Percentiles rank a stretch among this genome's conserved stretches.
phyloP scores from a whole-genome alignment of 164 flowering plant genomes.

The Buxus sempervirens region DNA sequence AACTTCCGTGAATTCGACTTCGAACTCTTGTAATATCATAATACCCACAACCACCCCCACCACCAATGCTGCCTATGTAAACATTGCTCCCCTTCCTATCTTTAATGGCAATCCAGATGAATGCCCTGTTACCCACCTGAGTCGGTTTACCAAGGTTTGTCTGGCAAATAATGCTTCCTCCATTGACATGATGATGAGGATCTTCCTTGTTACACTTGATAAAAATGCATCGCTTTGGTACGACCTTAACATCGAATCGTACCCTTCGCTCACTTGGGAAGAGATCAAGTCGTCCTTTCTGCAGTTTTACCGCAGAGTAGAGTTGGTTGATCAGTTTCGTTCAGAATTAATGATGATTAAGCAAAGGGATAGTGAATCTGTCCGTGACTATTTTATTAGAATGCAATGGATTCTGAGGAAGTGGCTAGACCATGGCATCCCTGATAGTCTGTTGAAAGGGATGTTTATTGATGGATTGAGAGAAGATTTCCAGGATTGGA shows the following conservation, averaged over 20 bases:
- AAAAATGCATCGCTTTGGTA: conserved; percentile 44
- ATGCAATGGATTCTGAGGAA: conserved; percentile 35
- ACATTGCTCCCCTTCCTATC: conserved; percentile 41
- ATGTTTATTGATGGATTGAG: conserved; percentile 40
- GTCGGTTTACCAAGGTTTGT: conserved; percentile 38
- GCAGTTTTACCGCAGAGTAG: conserved; percentile 14
- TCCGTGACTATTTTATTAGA: conserved; percentile 33
- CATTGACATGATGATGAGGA: conserved; percentile 24
- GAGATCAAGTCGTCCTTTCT: conserved; percentile 30
- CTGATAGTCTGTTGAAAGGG: conserved; percentile 25
- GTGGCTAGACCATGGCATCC: conserved; percentile 35
- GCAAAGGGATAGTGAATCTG: conserved; percentile 29
- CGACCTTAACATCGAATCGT: conserved; percentile 41
- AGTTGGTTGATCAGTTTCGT: conserved; percentile 20
- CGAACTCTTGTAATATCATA: background rate
- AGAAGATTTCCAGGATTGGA: conserved; percentile 39
- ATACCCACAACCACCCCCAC: background rate
- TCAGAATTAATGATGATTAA: conserved; percentile 27
- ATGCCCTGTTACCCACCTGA: conserved; percentile 35
- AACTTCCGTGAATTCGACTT: background rate
- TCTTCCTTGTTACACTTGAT: conserved; percentile 45
- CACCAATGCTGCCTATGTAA: conserved; percentile 16
- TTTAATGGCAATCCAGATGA: conserved; percentile 29
- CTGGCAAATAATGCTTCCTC: conserved; percentile 36
- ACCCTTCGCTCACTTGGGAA: conserved; percentile 32